These are phyloP conservation scores for Suhomyces guaymorum DNA, from an alignment of 1,139 yeast species.

Conservation along the genomic window DNA sequence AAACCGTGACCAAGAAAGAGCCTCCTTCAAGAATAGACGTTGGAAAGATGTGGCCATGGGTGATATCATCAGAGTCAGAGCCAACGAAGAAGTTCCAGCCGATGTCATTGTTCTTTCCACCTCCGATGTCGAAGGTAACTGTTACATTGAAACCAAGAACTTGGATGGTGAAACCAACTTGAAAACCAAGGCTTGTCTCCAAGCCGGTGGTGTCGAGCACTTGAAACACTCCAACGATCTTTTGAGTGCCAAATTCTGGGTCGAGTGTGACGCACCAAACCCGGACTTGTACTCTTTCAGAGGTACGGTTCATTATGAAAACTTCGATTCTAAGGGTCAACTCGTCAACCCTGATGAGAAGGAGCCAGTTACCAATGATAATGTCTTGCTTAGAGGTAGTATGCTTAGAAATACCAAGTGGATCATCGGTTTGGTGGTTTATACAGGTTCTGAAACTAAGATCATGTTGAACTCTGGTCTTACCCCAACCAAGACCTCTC, in stretches of 20 bases:
- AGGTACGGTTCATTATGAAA: constrained; percentile 74
- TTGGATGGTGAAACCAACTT: constrained; percentile 96
- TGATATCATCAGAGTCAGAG: constrained; percentile 78
- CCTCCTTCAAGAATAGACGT: constrained; percentile 63
- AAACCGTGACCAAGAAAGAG: constrained; percentile 21
- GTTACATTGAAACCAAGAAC: constrained; percentile 92
- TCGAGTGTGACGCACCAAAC: constrained; percentile 91
- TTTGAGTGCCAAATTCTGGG: constrained; percentile 72
- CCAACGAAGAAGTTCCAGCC: constrained; percentile 92
- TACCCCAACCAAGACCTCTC: constrained; percentile 86
- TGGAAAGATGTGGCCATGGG: constrained; percentile 95
- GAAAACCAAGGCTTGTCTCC: constrained; percentile 74
- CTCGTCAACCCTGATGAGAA: constrained; percentile 47
- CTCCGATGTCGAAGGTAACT: constrained; percentile 85
- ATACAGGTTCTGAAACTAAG: constrained; percentile 89
- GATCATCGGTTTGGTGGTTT: constrained; percentile 86
- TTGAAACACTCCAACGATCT: constrained; percentile 71
- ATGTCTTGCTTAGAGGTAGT: constrained; percentile 84
- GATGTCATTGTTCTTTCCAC: constrained; percentile 79
- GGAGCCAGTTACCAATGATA: constrained; percentile 81
- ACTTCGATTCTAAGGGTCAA: constrained; percentile 38
- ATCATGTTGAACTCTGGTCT: constrained; percentile 91
- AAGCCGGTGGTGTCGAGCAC: constrained; percentile 57
- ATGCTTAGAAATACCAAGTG: constrained; percentile 90
- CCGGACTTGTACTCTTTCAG: constrained; percentile 80